Percentiles rank a stretch among this genome's conserved stretches.
Evolutionary conservation across 441 rosid genomes (phyloP).

Genomic region (Kokia cookei): DNA sequence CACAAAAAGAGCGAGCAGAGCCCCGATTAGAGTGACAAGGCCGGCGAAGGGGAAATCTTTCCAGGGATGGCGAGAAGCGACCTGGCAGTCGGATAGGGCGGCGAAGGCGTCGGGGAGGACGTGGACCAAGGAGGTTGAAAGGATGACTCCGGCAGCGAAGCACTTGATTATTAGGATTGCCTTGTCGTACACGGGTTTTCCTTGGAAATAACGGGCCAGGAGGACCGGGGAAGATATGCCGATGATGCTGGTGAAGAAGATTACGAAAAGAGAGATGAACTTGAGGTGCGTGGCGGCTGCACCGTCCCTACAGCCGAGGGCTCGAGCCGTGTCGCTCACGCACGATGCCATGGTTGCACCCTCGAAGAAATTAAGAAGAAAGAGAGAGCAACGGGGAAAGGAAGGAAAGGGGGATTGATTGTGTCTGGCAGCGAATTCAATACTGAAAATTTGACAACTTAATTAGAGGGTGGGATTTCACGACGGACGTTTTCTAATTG

Average conservation of each 20-base stretch:
- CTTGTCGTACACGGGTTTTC: slow-evolving; percentile 71
- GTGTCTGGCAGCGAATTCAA: neutral
- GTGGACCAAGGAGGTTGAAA: slow-evolving; percentile 57
- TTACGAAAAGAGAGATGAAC: slow-evolving; percentile 42
- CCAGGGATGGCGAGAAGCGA: slow-evolving; percentile 78
- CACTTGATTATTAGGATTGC: slow-evolving; percentile 65
- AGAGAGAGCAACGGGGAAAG: neutral
- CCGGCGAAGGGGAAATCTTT: slow-evolving; percentile 83
- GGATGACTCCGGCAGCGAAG: slow-evolving; percentile 91
- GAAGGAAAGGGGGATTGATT: neutral
- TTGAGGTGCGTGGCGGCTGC: slow-evolving; percentile 66
- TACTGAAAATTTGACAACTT: neutral
- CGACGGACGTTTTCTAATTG: neutral
- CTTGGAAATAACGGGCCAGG: slow-evolving; percentile 68
- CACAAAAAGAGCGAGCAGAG: slow-evolving; percentile 56
- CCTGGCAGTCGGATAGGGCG: slow-evolving; percentile 68
- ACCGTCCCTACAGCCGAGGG: slow-evolving; percentile 51
- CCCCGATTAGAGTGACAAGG: slow-evolving; percentile 62
- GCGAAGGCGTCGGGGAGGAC: slow-evolving; percentile 84
- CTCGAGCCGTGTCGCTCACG: slow-evolving; percentile 41
- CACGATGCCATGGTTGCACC: slow-evolving; percentile 32
- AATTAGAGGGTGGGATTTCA: neutral
- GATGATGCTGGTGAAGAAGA: slow-evolving; percentile 63
- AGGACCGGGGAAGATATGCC: slow-evolving; percentile 69
- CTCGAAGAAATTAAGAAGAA: neutral